Base-by-base conservation (phyloP, 2,329 filamentous ascomycete species). In the Chrysosporium queenslandicum region DNA sequence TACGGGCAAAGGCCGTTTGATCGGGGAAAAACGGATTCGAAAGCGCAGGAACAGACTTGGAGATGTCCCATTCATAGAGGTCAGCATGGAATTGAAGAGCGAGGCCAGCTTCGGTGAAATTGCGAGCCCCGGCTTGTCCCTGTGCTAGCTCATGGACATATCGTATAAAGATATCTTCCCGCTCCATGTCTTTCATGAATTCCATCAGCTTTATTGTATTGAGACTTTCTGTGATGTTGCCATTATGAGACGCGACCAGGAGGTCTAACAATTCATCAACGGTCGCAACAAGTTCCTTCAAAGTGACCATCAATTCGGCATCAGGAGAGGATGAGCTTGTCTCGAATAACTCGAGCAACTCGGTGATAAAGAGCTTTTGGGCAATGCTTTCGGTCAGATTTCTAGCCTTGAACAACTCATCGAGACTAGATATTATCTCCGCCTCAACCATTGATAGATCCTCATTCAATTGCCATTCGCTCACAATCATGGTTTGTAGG, bases 401-500 rank as follows among this genome's bases (percentile, higher is more conserved):
- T 70, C 90, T 92, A 6, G 84, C 80, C 69, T 96, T 94, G 76
- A 96, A 96, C 49, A 95, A 80, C 21, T 79, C 76, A 64, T 98
- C 92, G 50, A 98, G 72, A 58, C 87, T 94, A 62, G 96, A 91
- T 60, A 98, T 95, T 74, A 97, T 90, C 68, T 96, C 92, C 1
- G 89, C 92, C 68, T 97, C 90, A 48, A 98, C 86, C 45, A 92
- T 82, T 2, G 85, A 85, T 45, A 98, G 72, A 65, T 97, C 91
- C 65, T 95, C 87, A 64, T 89, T 96, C 58, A 98, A 71, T 14
- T 89, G 90, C 92, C 92, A 98, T 69, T 98, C 92, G 70, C 90
- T 94, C 59, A 97, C 83, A 62, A 98, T 94, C 92, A 98, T 98
- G 2, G 89, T 94, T 66, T 95, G 89, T 56, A 98, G 71, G 18